Evolutionary conservation across 257 asterid species (phyloP), one percentile per base, ranked within the genome.

Genomic region (Scutellaria barbata): DNA sequence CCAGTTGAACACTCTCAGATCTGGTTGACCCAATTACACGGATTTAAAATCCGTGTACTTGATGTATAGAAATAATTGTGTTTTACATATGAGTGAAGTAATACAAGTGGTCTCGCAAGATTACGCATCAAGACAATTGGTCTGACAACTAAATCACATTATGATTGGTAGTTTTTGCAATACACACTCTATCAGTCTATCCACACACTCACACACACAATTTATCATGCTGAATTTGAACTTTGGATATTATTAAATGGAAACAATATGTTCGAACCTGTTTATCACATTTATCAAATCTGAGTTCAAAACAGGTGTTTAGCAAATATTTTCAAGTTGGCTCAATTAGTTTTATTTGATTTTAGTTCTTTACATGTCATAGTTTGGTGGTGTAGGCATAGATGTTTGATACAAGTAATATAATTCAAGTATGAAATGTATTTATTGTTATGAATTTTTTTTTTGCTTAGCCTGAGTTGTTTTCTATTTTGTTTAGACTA

Each of bases 401-500:
- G 14, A n/a, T 14, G 30, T 12, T 17, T 5, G 45, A 69, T 45
- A 53, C 58, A 10, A 56, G 22, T 25, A 12, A 41, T 42, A 14
- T 40, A 14, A 48, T 18, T 8, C 5, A 7, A 33, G 48, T 53
- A 39, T 33, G 17, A 66, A 52, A 17, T 53, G 50, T 25, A 42
- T 39, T 12, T 67, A 18, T 30, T n/a, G 14, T 41, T 39, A 1
- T 20, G 12, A 10, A 35, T 14, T 9, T 25, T 6, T n/a, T 9
- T 53, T 59, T 22, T 72, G 59, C 60, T 67, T 48, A 74, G 62
- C 17, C 5, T 6, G 8, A 16, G 22, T 10, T 30, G 10, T 41
- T 67, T 33, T 50, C 30, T 59, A 5, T 56, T 12, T 61, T 60
- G 42, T 25, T 57, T 54, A 68, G 79, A n/a, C n/a, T n/a, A n/a